Percentiles rank a stretch among this genome's conserved stretches.
Conservation (phyloP, 768 basidiomycete species). For the Boletus eberwhitei region DNA sequence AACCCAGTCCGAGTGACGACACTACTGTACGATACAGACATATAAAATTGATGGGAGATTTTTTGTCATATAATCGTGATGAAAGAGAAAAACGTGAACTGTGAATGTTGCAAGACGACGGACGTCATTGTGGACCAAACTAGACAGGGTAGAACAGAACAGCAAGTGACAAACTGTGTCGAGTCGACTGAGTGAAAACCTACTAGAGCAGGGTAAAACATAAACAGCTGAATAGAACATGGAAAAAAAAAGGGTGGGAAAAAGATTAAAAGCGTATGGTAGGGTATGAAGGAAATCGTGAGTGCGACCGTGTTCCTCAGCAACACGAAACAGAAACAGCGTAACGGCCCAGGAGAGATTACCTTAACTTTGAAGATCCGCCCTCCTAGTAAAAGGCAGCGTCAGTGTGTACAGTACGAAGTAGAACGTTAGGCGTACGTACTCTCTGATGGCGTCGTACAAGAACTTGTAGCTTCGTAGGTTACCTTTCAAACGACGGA, state of each 20-base stretch:
- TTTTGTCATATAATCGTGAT: constrained; percentile 26
- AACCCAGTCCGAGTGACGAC: constrained; percentile 15
- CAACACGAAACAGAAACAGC: neutral
- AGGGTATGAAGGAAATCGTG: constrained; percentile 28
- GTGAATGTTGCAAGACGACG: neutral
- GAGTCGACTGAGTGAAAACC: constrained; percentile 13
- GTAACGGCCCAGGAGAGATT: constrained; percentile 10
- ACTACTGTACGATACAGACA: constrained; percentile 29
- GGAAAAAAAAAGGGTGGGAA: neutral
- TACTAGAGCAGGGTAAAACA: constrained; percentile 22
- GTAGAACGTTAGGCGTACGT: constrained; percentile 34
- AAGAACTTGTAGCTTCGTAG: constrained; percentile 90
- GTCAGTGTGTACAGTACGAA: constrained; percentile 9
- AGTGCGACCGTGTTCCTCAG: constrained; percentile 3
- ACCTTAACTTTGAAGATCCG: constrained; percentile 36
- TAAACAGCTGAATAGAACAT: constrained; percentile 17
- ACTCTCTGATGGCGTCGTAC: constrained; percentile 87
- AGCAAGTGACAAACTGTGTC: constrained; percentile 18
- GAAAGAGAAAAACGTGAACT: constrained; percentile 1
- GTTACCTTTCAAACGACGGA: constrained; percentile 89
- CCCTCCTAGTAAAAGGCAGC: constrained; percentile 27
- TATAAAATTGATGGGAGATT: constrained; percentile 23
- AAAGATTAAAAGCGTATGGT: constrained; percentile 25
- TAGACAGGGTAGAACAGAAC: constrained; percentile 9
- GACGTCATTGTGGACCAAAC: neutral